These are phyloP conservation scores for Blepharisma undulans DNA, from an alignment of 169 alveolate genomes.

Conservation along the genomic window DNA sequence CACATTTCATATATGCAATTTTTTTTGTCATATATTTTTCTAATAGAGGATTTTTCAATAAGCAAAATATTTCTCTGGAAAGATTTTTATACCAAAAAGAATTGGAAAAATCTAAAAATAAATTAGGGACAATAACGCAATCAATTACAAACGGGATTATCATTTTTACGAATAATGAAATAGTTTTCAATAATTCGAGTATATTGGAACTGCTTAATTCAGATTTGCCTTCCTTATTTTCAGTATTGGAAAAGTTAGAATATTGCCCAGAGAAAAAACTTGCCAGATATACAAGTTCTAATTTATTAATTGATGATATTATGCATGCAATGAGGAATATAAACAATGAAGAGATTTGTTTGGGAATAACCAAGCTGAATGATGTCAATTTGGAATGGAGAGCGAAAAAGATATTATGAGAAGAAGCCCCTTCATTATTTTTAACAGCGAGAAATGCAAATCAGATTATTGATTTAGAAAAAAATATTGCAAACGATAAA, in stretches of 20 bases:
- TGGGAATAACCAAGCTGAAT: neutral
- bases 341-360: neutral
- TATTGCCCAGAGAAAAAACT: neutral
- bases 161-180: neutral
- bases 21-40: neutral
- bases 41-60: neutral
- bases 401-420: slow-evolving; percentile 15
- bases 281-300: neutral
- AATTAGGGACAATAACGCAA: neutral
- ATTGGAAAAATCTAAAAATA: neutral
- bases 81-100: neutral
- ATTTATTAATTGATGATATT: neutral
- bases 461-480: neutral
- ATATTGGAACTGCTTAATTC: neutral
- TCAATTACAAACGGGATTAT: neutral
- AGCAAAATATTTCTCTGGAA: neutral
- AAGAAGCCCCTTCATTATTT: neutral
- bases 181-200: neutral
- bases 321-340: neutral
- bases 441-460: neutral
- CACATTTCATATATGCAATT: neutral
- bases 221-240: neutral
- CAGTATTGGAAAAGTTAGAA: neutral
- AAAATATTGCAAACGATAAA: neutral
- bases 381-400: neutral